A percentile compares a stretch with the other conserved stretches of the same genome.
Evolutionary conservation across 2,329 filamentous ascomycete species (phyloP).

Genomic region (Fusarium graminum): DNA sequence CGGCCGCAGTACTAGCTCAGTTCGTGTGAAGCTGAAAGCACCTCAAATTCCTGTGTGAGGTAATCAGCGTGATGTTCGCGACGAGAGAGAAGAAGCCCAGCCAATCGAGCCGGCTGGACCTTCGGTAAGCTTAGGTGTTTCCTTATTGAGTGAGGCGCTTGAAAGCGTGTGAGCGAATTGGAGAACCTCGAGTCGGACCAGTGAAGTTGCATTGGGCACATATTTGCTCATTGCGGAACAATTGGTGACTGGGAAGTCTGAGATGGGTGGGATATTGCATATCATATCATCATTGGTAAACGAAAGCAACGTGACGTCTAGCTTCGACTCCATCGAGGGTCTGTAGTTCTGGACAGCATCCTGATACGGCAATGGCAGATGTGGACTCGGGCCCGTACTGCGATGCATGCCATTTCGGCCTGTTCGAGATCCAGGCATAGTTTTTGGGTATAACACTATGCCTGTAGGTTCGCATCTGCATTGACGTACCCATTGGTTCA

Average conservation of each 20-base stretch:
- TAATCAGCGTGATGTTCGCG: slow-evolving; percentile 25
- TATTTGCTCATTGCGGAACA: slow-evolving; percentile 16
- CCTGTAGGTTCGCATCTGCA: slow-evolving; percentile 17
- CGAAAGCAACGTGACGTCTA: slow-evolving; percentile 17
- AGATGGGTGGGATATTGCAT: slow-evolving; percentile 7
- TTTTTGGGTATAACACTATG: neutral
- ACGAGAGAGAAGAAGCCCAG: slow-evolving; percentile 32
- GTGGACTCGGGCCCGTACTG: slow-evolving; percentile 3
- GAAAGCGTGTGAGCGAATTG: slow-evolving; percentile 32
- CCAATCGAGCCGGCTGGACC: slow-evolving; percentile 14
- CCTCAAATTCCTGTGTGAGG: slow-evolving; percentile 33
- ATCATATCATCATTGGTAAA: slow-evolving; percentile 24
- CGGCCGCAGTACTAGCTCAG: slow-evolving; percentile 24
- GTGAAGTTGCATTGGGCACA: slow-evolving; percentile 36
- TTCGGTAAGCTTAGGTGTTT: slow-evolving; percentile 25
- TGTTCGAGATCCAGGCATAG: slow-evolving; percentile 3
- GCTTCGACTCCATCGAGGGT: neutral
- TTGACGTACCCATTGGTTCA: slow-evolving; percentile 14
- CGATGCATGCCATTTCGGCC: slow-evolving; percentile 14
- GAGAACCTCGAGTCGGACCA: slow-evolving; percentile 18
- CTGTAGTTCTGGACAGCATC: slow-evolving; percentile 2
- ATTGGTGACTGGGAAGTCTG: slow-evolving; percentile 24
- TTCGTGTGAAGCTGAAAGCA: slow-evolving; percentile 36
- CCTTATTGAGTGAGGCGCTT: slow-evolving; percentile 35
- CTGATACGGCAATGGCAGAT: slow-evolving; percentile 33